Evolutionary conservation across 2,329 filamentous ascomycete species (phyloP), one percentile per base, ranked within the genome.

Genomic region (Periconia sp.): DNA sequence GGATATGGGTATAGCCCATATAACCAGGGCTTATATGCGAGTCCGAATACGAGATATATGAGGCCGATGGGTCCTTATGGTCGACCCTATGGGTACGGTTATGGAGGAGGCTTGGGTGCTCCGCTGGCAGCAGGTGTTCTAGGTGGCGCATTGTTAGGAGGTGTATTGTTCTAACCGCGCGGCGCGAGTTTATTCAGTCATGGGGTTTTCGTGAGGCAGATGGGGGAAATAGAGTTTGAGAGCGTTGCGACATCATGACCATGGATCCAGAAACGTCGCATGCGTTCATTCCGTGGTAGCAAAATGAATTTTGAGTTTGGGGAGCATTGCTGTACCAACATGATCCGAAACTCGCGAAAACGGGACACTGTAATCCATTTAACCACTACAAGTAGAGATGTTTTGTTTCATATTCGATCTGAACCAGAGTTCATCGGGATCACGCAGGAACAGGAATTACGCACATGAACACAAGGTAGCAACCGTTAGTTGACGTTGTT

Each of bases 31-130:
- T 72, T 60, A 46, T 84, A 83, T 63, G 71, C 71, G 17, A 75
- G 76, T 51, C 77, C 77, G 3, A 79, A 79, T 62, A 76, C 76
- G 7, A 68, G 79, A 48, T 84, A 77, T 60, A 69, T 81, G 41
- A 74, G 81, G 43, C 83, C 83, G 1, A 64, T 62, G 15, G 66
- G 70, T 27, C 76, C 79, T 27, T 85, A 85, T 60, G 68, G 65
- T 0, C 65, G 72, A 47, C 68, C 68, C 2, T 66, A 68, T 49
- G 72, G 72, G 1, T 68, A 67, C 46, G 71, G 71, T 6, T 74
- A 74, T 56, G 72, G 72, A n/a, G 71, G 71, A 6, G 72, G 72
- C 15, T 61, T 71, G 13, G 72, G 72, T 6, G 55, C 69, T 33
- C 72, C 71, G 11, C 56, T 74, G 41, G 69, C 69, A 37, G 70